Conservation (phyloP, 1,284 basidiomycete species). For the Sporisorium reilianum region DNA sequence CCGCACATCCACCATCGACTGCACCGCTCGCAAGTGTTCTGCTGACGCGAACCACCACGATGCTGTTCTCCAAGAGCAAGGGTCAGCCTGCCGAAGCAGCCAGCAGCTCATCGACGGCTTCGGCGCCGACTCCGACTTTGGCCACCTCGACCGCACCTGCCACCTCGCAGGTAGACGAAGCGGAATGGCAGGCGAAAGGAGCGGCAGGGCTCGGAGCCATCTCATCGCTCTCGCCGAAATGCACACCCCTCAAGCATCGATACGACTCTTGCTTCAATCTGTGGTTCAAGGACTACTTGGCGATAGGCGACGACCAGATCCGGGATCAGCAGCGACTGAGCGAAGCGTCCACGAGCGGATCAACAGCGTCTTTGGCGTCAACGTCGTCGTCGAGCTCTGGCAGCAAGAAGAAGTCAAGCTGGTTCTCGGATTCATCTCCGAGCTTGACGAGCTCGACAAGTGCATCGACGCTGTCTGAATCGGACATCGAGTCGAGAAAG, state of each 20-base stretch:
- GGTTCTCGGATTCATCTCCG: slow-evolving; percentile 35
- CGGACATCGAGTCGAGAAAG: slow-evolving; percentile 32
- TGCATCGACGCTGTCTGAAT: slow-evolving; percentile 23
- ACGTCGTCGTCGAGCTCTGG: neutral
- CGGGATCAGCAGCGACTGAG: slow-evolving; percentile 67
- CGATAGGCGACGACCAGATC: slow-evolving; percentile 56
- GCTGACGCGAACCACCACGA: neutral
- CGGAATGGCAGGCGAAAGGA: slow-evolving; percentile 32
- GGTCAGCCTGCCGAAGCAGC: slow-evolving; percentile 13
- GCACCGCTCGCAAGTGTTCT: neutral
- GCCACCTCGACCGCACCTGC: slow-evolving; percentile 1
- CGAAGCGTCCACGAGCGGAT: slow-evolving; percentile 67
- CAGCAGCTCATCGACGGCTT: slow-evolving; percentile 9
- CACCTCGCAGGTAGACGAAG: slow-evolving; percentile 4
- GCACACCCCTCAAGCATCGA: slow-evolving; percentile 86
- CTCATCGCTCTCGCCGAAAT: slow-evolving; percentile 77
- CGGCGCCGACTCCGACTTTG: slow-evolving; percentile 11
- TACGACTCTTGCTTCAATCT: slow-evolving; percentile 95
- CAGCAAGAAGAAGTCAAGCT: slow-evolving; percentile 35
- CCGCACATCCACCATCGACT: neutral
- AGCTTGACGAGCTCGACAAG: slow-evolving; percentile 19
- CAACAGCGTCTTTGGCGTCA: slow-evolving; percentile 10
- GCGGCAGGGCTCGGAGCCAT: slow-evolving; percentile 56
- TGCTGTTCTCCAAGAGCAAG: slow-evolving; percentile 33
- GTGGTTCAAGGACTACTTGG: slow-evolving; percentile 93